phyloP scores from a whole-genome alignment of 163 green algal genomes.

The Chloroidium sp. region DNA sequence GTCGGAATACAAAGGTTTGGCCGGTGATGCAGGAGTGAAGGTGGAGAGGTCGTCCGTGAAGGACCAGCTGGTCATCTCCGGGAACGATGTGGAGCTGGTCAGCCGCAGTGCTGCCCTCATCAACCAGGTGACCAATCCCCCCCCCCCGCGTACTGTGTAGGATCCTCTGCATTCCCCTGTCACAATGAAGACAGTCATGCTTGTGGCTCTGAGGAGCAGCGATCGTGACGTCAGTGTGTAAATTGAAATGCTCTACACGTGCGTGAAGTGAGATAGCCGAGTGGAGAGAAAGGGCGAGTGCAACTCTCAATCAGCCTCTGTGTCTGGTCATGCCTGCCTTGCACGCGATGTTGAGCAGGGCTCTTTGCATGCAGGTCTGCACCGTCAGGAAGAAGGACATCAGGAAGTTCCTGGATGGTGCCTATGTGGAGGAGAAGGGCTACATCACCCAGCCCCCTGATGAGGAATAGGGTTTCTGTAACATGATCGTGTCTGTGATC shows the following conservation, averaged over 20 bases:
- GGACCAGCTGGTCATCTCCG: conserved; percentile 91
- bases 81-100: conserved; percentile 97
- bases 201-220: not conserved
- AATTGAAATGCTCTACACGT: too few species aligned
- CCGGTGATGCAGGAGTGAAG: conserved; percentile 42
- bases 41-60: conserved; percentile 81
- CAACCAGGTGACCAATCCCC: conserved; percentile 32
- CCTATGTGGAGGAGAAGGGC: conserved; percentile 73
- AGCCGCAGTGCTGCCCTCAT: conserved; percentile 83
- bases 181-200: not conserved
- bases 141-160: too few species aligned
- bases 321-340: too few species aligned
- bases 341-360: too few species aligned
- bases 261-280: too few species aligned
- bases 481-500: too few species aligned
- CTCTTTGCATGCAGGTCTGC: conserved; percentile 29
- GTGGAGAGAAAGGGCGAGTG: too few species aligned
- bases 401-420: conserved; percentile 98
- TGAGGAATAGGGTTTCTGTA: not conserved
- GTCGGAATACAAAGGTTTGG: too few species aligned
- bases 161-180: too few species aligned
- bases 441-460: conserved; percentile 18
- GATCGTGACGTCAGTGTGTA: too few species aligned
- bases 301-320: too few species aligned
- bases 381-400: conserved; percentile 92